Evolutionary conservation across 176 grass and related monocot species (phyloP).

Genomic region (Stipa capillata): DNA sequence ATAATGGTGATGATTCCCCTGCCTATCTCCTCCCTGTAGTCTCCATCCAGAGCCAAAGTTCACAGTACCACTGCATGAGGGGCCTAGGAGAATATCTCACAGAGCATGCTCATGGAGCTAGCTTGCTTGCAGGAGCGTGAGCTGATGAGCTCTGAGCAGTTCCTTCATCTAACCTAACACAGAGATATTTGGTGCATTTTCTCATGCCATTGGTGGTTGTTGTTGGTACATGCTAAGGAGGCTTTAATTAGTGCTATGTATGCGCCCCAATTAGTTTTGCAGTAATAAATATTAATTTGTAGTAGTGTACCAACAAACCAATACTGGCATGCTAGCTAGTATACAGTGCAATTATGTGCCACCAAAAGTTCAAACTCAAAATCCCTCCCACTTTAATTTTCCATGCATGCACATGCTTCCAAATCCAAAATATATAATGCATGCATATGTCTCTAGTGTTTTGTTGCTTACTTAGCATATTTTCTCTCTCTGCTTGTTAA

Average conservation of each 20-base stretch:
- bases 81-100: slow-evolving; percentile 26
- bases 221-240: neutral
- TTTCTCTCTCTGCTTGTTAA: neutral
- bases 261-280: neutral
- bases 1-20: slow-evolving; percentile 40
- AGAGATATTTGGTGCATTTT: slow-evolving; percentile 7
- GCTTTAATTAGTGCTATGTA: neutral
- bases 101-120: slow-evolving; percentile 11
- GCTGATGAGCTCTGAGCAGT: neutral
- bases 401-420: neutral
- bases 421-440: neutral
- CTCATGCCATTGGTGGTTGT: neutral
- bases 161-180: neutral
- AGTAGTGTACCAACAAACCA: neutral
- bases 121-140: neutral
- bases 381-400: neutral
- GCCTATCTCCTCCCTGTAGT: slow-evolving; percentile 36
- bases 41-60: slow-evolving; percentile 37
- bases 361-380: neutral
- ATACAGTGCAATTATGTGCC: neutral
- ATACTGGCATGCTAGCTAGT: neutral
- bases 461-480: neutral
- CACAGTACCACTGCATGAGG: slow-evolving; percentile 30
- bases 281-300: neutral
- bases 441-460: neutral